Base-by-base conservation (phyloP, 139 green algal species). In the Bryopsis sp. region DNA sequence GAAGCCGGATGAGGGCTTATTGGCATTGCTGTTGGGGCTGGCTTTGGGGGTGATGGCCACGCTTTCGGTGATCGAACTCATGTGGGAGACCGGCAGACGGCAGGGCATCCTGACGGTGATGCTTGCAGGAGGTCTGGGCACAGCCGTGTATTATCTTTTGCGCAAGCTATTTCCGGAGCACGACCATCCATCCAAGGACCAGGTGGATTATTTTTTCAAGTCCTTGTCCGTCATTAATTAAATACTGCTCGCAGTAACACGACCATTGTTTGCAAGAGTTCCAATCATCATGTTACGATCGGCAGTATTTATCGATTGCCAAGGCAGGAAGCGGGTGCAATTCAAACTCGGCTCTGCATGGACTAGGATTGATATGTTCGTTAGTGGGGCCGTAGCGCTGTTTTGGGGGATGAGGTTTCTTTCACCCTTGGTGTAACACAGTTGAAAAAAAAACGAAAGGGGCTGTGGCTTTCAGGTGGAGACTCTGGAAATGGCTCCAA, bases 231-330 rank as follows among this genome's bases (percentile, higher is more conserved):
- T n/a, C n/a, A n/a, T n/a, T n/a, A n/a, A n/a, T n/a, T 19, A 11
- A 54, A 54, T 19, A 26, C 43, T 19, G 43, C 43, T 54, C 43
- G 15, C 43, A 54, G 43, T 19, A 54, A 19, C 43, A 54, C 19
- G 19, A 54, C 11, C 43, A 54, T 54, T 11, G 19, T 54, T 11
- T 54, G 15, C 11, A 54, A 54, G 19, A 19, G 43, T 26, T 11
- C 43, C 11, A 54, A 54, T 54, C 15, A 54, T 54, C 15, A 54
- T 54, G n/a, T n/a, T n/a, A n/a, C n/a, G n/a, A n/a, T n/a, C n/a
- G n/a, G n/a, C n/a, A n/a, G n/a, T n/a, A n/a, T n/a, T n/a, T n/a
- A n/a, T n/a, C n/a, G n/a, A n/a, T n/a, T n/a, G n/a, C n/a, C n/a
- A n/a, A n/a, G n/a, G n/a, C n/a, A n/a, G n/a, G n/a, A n/a, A n/a